A percentile compares a stretch with the other conserved stretches of the same genome.
Evolutionary conservation across 106 monocot species (phyloP).

Genomic region (Triglochin maritima): DNA sequence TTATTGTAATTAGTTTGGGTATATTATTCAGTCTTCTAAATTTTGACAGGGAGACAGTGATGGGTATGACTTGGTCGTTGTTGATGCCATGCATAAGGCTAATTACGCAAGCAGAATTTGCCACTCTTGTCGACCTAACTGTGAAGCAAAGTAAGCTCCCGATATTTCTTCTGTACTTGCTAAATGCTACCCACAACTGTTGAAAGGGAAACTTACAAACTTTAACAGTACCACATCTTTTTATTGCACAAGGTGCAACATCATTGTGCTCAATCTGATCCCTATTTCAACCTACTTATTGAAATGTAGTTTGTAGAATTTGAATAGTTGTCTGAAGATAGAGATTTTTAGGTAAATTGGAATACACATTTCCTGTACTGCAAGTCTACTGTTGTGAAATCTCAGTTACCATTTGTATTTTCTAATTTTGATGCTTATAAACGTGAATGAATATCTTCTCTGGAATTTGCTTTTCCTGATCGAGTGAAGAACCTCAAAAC

Average conservation of each 20-base stretch:
- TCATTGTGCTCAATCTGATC: too few relatives aligned
- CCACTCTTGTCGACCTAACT: slow-evolving; percentile 95
- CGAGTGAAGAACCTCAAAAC: too few relatives aligned
- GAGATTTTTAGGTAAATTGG: too few relatives aligned
- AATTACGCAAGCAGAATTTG: slow-evolving; percentile 99
- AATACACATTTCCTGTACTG: too few relatives aligned
- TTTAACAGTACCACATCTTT: background rate
- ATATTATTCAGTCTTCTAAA: background rate
- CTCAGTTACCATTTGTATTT: background rate
- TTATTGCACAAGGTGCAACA: background rate
- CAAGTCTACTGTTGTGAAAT: background rate
- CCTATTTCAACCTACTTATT: too few relatives aligned
- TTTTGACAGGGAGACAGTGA: slow-evolving; percentile 78
- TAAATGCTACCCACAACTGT: background rate
- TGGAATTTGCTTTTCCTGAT: too few relatives aligned
- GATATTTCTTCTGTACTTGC: background rate
- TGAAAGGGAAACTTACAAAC: background rate
- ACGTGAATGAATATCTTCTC: too few relatives aligned
- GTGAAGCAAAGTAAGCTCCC: slow-evolving; percentile 89
- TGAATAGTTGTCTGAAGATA: too few relatives aligned
- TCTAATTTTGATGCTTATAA: background rate
- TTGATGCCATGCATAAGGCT: slow-evolving; percentile 99
- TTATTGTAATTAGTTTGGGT: background rate
- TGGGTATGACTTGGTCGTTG: slow-evolving; percentile 98
- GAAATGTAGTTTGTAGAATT: too few relatives aligned